Evolutionary conservation across 805 yeast genomes (phyloP), one percentile per base, ranked within the genome.

Genomic region (Lipomyces sp.): DNA sequence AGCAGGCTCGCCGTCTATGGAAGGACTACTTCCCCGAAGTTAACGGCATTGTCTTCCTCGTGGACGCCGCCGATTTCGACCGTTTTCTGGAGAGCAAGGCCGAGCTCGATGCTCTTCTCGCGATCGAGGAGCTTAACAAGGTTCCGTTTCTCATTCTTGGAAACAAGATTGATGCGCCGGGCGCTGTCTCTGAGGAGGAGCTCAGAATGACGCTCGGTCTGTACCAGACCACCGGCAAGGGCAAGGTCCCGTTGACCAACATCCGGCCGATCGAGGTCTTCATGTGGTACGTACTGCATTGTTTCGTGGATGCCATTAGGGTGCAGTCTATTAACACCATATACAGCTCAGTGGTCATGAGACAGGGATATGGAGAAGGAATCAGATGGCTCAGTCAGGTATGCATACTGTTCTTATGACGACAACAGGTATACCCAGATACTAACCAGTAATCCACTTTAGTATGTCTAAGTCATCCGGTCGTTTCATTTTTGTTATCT

Each of bases 11-110:
- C 74, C 88, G 98, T 74, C 82, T 93, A 67, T 93, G 99, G 99
- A 90, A 90, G 69, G 98, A 93, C 70, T 93, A 93, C 71, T 93
- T 93, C 84, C 99, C 99, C 53, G 99, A 93, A 74, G 99, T 93
- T 43, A 86, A 89, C 70, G 98, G 97, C 49, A 93, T 93, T 61
- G 98, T 93, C 29, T 93, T 86, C 70, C 76, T 93, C 53, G 97
- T 93, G 29, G 99, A 93, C 69, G 95, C 95, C 49, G 98, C 98
- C 49, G 98, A 93, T 68, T 83, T 93, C 34, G 95, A 84, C 68
- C 84, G 99, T 72, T 86, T 93, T 63, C 85, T 86, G 61, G 99
- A 93, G 76, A 85, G 96, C 56, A 85, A 86, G 72, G 88, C 89
- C 39, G 98, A 93, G 74, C 79, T 93, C 68, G 98, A 93, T 64